phyloP scores from a whole-genome alignment of 176 grass and related monocot species.

The Echinochloa phyllopogon region DNA sequence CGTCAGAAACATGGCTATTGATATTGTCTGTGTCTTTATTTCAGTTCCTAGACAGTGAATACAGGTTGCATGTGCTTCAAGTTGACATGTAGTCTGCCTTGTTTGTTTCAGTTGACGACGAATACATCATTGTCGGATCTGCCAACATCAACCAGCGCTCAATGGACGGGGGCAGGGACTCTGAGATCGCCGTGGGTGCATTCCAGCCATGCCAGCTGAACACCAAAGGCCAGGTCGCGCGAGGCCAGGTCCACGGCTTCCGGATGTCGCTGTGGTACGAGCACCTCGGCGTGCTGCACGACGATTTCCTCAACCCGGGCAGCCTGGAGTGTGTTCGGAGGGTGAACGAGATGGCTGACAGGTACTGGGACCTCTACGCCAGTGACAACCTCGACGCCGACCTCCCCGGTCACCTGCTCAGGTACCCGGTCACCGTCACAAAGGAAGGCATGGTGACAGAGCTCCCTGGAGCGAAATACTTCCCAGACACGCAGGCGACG shows the following conservation, averaged over 20 bases:
- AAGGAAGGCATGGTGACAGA: slow-evolving; percentile 62
- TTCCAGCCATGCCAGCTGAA: slow-evolving; percentile 78
- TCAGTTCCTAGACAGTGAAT: slow-evolving; percentile 19
- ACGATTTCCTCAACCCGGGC: slow-evolving; percentile 63
- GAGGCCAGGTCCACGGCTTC: slow-evolving; percentile 87
- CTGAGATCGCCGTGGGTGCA: slow-evolving; percentile 82
- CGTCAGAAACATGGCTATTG: not conserved
- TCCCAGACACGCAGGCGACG: slow-evolving; percentile 67
- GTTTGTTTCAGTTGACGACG: slow-evolving; percentile 78
- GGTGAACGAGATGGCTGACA: slow-evolving; percentile 79
- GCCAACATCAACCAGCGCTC: slow-evolving; percentile 97
- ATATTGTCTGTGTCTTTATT: not conserved
- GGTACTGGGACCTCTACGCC: slow-evolving; percentile 79
- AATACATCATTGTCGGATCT: slow-evolving; percentile 92
- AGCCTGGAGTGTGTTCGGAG: slow-evolving; percentile 68
- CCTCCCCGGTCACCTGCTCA: slow-evolving; percentile 86
- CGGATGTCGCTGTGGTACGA: slow-evolving; percentile 92
- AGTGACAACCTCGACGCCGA: slow-evolving; percentile 57
- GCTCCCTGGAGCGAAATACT: slow-evolving; percentile 66
- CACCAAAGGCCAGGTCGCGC: slow-evolving; percentile 53
- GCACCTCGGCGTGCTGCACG: slow-evolving; percentile 84
- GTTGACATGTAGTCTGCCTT: slow-evolving; percentile 9
- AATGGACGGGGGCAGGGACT: slow-evolving; percentile 90
- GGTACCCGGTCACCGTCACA: slow-evolving; percentile 57
- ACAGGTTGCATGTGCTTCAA: slow-evolving; percentile 19